Percentiles rank a stretch among this genome's conserved stretches.
phyloP scores from a whole-genome alignment of 73 alveolate species.

The Stentor coeruleus region DNA sequence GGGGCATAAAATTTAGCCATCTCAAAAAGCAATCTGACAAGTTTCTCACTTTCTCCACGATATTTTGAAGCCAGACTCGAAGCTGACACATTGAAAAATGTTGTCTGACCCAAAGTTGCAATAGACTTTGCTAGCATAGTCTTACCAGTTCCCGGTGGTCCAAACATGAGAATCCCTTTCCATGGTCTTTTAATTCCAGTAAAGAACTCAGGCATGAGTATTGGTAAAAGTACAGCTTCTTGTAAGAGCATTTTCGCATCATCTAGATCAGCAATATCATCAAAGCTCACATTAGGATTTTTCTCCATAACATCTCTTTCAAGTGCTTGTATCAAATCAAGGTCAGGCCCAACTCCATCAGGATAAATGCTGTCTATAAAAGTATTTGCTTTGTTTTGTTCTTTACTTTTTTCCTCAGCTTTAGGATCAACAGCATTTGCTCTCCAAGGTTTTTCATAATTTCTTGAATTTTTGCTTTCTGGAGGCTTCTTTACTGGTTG shows the following conservation, averaged over 20 bases:
- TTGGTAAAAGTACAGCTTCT: constrained; percentile 95
- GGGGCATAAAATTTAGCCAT: constrained; percentile 90
- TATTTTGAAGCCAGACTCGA: constrained; percentile 95
- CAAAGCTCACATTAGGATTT: constrained; percentile 84
- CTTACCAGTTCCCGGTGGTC: constrained; percentile 99
- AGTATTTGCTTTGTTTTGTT: constrained; percentile 42
- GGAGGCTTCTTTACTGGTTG: constrained; percentile 19
- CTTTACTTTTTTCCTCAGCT: constrained; percentile 41
- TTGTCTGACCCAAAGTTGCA: constrained; percentile 86
- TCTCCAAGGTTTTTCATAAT: constrained; percentile 65
- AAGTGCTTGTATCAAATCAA: constrained; percentile 76
- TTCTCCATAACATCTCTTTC: constrained; percentile 90
- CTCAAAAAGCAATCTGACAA: constrained; percentile 91
- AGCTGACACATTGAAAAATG: constrained; percentile 93
- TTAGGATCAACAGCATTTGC: constrained; percentile 6
- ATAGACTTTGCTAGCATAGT: constrained; percentile 98
- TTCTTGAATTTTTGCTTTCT: constrained; percentile 31
- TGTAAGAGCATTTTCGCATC: constrained; percentile 88
- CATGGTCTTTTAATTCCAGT: constrained; percentile 97
- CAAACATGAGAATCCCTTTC: constrained; percentile 90
- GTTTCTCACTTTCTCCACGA: constrained; percentile 99
- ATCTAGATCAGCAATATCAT: constrained; percentile 96
- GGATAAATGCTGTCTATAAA: constrained; percentile 74
- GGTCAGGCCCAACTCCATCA: constrained; percentile 92
- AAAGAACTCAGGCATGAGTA: constrained; percentile 95